Evolutionary conservation across 805 yeast species (phyloP), one percentile per base, ranked within the genome.

Genomic region (Candida mattraensis): DNA sequence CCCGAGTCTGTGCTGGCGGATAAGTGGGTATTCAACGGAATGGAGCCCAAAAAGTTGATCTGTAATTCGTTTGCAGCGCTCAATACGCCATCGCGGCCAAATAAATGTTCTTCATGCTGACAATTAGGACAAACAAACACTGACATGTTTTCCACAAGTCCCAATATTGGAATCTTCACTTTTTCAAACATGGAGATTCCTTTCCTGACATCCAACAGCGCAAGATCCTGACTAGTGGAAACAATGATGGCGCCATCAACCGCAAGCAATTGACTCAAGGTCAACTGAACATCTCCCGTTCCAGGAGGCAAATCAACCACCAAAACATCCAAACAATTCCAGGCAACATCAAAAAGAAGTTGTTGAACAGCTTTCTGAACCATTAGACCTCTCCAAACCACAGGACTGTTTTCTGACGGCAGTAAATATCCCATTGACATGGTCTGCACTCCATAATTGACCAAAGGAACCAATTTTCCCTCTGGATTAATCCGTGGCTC

Each of bases 251-350:
- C 87, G 0, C 95, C 95, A 48, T 80, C 83, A 0, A 87, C 75
- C 29, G 72, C 70, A n/a, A 83, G 56, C 49, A 79, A 83, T 58
- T 87, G 95, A 18, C 87, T 79, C n/a, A 87, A 67, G 0, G 94
- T 83, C 36, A 87, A 66, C 51, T 87, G 95, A 0, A 85, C 80
- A 54, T 87, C 95, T 13, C 95, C 95, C 0, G 95, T 87, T 3
- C 95, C 95, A 0, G 95, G 95, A 0, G 95, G 95, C 84, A 87
- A 74, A 50, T 87, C 95, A 8, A 87, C 65, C 2, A 87, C 81
- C 30, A 87, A 63, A 15, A 78, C 70, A 53, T 87, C 95, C 28
- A 86, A 54, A 18, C 67, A 65, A 11, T 42, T 43, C 95, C 95
- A 87, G 28, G 78, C 74, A 1, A 87, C 94, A 36, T 87, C 94